These are phyloP conservation scores for Glonium stellatum DNA, from an alignment of 495 filamentous ascomycete genomes.

Conservation along the genomic window DNA sequence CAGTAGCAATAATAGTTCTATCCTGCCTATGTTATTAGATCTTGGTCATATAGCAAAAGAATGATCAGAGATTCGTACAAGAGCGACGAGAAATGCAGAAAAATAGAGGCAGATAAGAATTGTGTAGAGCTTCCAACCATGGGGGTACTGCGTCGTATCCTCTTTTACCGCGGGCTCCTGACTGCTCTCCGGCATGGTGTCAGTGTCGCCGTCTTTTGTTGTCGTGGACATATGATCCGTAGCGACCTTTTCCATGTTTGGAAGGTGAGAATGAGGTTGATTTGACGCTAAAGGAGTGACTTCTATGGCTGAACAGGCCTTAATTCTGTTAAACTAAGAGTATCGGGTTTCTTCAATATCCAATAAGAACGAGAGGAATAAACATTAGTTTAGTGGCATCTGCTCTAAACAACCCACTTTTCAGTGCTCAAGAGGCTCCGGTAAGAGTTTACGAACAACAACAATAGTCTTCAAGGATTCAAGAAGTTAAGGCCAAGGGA, in stretches of 20 bases:
- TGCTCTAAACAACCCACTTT: too few species aligned
- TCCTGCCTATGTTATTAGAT: conserved; percentile 2
- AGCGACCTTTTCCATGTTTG: not conserved
- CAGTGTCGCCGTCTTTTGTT: not conserved
- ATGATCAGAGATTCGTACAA: conserved; percentile 3
- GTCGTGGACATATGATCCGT: not conserved
- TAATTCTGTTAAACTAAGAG: too few species aligned
- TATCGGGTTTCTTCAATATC: too few species aligned
- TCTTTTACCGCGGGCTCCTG: not conserved
- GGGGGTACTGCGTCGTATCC: conserved; percentile 27
- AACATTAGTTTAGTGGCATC: too few species aligned
- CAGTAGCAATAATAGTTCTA: conserved; percentile 27
- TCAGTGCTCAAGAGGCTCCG: too few species aligned
- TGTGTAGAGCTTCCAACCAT: conserved; percentile 35
- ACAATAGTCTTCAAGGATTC: too few species aligned
- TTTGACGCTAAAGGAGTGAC: too few species aligned
- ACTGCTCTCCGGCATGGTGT: not conserved
- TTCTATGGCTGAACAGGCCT: too few species aligned
- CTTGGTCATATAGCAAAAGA: not conserved
- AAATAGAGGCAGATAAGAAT: conserved; percentile 36
- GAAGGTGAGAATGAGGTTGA: too few species aligned
- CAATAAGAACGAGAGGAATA: too few species aligned
- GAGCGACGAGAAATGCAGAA: conserved; percentile 25
- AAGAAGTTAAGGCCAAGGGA: too few species aligned
- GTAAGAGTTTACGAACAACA: too few species aligned